A percentile compares a stretch with the other conserved stretches of the same genome.
Conservation (phyloP, 1,284 basidiomycete genomes). For the Spongispora temasekensis region DNA sequence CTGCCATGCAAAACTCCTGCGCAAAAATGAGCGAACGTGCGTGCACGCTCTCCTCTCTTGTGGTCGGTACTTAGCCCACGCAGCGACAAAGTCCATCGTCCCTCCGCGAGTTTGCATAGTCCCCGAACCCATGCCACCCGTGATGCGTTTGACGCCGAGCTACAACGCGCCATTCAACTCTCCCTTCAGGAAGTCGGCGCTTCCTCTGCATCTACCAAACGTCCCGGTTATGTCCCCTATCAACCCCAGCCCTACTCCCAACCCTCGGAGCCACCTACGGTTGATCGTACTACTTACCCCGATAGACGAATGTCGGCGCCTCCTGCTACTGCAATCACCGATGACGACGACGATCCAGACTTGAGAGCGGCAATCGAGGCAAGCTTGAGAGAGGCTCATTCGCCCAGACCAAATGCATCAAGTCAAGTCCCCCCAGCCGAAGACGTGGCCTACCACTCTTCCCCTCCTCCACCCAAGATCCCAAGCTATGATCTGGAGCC, state of each 20-base stretch:
- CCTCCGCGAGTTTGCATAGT: slow-evolving; percentile 50
- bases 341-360: slow-evolving; percentile 92
- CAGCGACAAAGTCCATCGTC: slow-evolving; percentile 50
- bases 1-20: slow-evolving; percentile 77
- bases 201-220: slow-evolving; percentile 43
- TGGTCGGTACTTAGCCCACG: slow-evolving; percentile 6
- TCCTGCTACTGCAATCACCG: slow-evolving; percentile 36
- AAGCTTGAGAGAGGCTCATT: slow-evolving; percentile 83
- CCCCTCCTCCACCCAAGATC: slow-evolving; percentile 51
- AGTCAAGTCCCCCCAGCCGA: slow-evolving; percentile 58
- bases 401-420: slow-evolving; percentile 79
- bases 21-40: slow-evolving; percentile 56
- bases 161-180: slow-evolving; percentile 92
- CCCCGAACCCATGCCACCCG: slow-evolving; percentile 56
- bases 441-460: slow-evolving; percentile 43
- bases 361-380: slow-evolving; percentile 95
- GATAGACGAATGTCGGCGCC: slow-evolving; percentile 23
- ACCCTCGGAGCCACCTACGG: slow-evolving; percentile 72
- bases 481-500: slow-evolving; percentile 80
- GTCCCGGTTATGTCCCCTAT: slow-evolving; percentile 70
- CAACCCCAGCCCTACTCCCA: slow-evolving; percentile 61
- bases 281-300: slow-evolving; percentile 56
- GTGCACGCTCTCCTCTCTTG: neutral
- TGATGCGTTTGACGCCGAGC: slow-evolving; percentile 82
- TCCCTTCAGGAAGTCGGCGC: slow-evolving; percentile 81